These are phyloP conservation scores for Coemansia javaensis DNA, from an alignment of 192 early-diverging fungal genomes.

Conservation along the genomic window DNA sequence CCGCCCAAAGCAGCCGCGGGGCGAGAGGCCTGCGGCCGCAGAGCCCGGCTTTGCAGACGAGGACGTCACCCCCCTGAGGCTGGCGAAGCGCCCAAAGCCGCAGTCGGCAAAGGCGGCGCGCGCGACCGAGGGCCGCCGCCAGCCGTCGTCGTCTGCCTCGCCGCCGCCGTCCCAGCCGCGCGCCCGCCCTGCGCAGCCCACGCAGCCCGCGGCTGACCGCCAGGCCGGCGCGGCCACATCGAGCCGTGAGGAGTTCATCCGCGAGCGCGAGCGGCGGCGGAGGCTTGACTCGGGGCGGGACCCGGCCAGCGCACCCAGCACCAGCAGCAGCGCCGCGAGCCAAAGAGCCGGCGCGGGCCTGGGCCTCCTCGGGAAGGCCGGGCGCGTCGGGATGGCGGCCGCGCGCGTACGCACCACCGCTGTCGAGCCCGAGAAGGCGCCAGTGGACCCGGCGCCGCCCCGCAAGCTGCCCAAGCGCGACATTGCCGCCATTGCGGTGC, in stretches of 20 bases:
- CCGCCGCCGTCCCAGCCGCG: not conserved
- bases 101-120: too few species aligned
- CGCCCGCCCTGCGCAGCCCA: too few species aligned
- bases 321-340: not conserved
- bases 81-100: constrained; percentile 9
- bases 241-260: constrained; percentile 30
- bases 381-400: not conserved
- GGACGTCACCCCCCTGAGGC: not conserved
- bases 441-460: not conserved
- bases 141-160: too few species aligned
- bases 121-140: too few species aligned
- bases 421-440: not conserved
- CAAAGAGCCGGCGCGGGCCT: not conserved
- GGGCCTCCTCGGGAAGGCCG: constrained; percentile 2
- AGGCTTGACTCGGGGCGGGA: constrained; percentile 8
- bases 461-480: constrained; percentile 1
- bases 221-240: constrained; percentile 1
- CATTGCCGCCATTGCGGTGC: not conserved
- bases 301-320: not conserved
- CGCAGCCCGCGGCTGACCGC: not conserved
- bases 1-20: not conserved
- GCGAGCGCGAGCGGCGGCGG: constrained; percentile 42
- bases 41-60: not conserved
- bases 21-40: constrained; percentile 1
- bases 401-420: not conserved